These are phyloP conservation scores for Suhomyces xylopsoci DNA, from an alignment of 805 yeast species.

Conservation along the genomic window DNA sequence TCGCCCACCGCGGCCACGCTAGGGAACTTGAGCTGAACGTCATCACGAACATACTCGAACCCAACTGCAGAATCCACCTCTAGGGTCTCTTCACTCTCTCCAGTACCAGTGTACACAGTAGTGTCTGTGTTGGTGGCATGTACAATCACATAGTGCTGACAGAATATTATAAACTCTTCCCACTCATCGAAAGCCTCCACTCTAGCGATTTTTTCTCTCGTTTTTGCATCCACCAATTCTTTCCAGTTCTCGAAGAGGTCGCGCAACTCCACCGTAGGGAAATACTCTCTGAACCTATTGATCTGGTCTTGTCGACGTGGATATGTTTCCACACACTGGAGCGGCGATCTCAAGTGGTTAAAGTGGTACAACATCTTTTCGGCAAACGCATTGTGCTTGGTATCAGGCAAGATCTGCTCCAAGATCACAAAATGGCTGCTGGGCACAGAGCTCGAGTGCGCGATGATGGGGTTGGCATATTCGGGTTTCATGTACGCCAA, in stretches of 20 bases:
- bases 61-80: background rate
- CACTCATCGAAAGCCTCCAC: constrained; percentile 79
- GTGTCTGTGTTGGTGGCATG: constrained; percentile 52
- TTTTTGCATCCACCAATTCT: constrained; percentile 33
- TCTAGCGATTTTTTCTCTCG: constrained; percentile 39
- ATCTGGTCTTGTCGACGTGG: constrained; percentile 50
- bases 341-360: constrained; percentile 59
- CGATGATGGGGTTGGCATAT: constrained; percentile 60
- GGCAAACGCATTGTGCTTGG: constrained; percentile 63
- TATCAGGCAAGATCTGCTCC: constrained; percentile 72
- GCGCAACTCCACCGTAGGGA: constrained; percentile 45
- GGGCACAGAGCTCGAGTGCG: constrained; percentile 43
- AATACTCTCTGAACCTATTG: constrained; percentile 50
- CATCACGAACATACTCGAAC: background rate
- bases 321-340: constrained; percentile 60
- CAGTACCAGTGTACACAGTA: constrained; percentile 7
- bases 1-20: constrained; percentile 27
- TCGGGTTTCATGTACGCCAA: constrained; percentile 73
- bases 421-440: constrained; percentile 60
- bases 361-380: constrained; percentile 74
- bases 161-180: constrained; percentile 74
- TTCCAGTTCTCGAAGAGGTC: constrained; percentile 62
- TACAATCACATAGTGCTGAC: constrained; percentile 69
- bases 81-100: background rate
- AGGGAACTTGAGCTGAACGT: constrained; percentile 41